Evolutionary conservation across 345 rosid species (phyloP), one percentile per base, ranked within the genome.

Genomic region (Chamaenerion angustifolium): DNA sequence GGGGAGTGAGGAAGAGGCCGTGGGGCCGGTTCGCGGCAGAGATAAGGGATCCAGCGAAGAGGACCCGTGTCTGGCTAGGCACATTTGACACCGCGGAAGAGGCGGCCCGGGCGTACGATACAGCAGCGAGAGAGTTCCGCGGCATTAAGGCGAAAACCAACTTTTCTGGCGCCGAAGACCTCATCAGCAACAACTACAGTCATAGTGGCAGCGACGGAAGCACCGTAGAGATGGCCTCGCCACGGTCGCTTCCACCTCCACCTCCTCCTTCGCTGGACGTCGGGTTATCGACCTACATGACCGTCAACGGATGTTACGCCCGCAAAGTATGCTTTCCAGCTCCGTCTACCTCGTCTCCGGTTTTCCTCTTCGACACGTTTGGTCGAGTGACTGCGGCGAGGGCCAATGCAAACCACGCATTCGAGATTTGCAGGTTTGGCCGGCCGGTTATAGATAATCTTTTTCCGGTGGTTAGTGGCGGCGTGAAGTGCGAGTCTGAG

Each of bases 1-100:
- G 63, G 9, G 63, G 63, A 49, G 63, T 59, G 13, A 12, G 63
- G 51, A 59, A 59, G 56, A 51, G 63, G 12, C 63, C 63, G 3
- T 59, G 63, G 63, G 63, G 63, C 51, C 56, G 63, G 8, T 59
- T 51, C 51, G 63, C 63, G 8, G 63, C 63, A 45, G 63, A 59
- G 63, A 59, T 59, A 51, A 56, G 63, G 41, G 63, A 59, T 50
- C 63, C 63, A 0, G 56, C 42, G 16, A 59, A 59, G 56, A 59
- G 52, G 56, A 59, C 56, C 8, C 56, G 63, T 16, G 63, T 59
- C 63, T 59, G 63, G 63, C 63, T 59, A 43, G 63, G 63, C 51
- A 59, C 63, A 49, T 59, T 59, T 51, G 50, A 59, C 37, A 59
- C 63, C 37, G 63, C 56, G 2, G 45, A 51, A 43, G 56, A 59